Percentiles rank a stretch among this genome's conserved stretches.
Conservation (phyloP, 2,329 filamentous ascomycete species). For the Blumeriella jaapii region DNA sequence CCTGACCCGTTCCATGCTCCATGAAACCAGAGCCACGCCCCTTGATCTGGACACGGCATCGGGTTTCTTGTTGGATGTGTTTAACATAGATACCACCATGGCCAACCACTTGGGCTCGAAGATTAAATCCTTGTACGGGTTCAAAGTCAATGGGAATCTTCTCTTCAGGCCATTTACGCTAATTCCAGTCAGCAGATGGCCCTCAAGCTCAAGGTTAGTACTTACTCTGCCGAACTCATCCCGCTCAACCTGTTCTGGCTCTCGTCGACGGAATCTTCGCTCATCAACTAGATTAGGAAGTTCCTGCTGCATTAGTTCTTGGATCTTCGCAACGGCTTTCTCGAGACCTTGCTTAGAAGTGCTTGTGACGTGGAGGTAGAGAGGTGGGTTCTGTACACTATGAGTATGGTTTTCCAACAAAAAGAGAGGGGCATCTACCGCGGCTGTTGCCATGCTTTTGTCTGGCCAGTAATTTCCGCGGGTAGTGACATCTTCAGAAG, state of each 20-base stretch:
- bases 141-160: constrained; percentile 86
- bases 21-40: constrained; percentile 90
- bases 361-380: constrained; percentile 93
- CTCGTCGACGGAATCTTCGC: constrained; percentile 75
- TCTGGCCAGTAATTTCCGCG: constrained; percentile 94
- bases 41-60: constrained; percentile 96
- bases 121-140: constrained; percentile 85
- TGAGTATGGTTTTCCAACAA: constrained; percentile 10
- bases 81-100: constrained; percentile 93
- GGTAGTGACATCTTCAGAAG: constrained; percentile 89
- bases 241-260: constrained; percentile 69
- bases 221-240: constrained; percentile 82
- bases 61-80: constrained; percentile 91
- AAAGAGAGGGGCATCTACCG: constrained; percentile 45
- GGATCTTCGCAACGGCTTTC: constrained; percentile 73
- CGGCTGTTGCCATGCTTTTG: constrained; percentile 90
- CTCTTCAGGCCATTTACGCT: constrained; percentile 99
- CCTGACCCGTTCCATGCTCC: constrained; percentile 73
- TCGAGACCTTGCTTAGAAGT: constrained; percentile 87
- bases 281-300: constrained; percentile 93
- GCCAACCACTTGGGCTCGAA: constrained; percentile 91
- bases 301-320: constrained; percentile 93
- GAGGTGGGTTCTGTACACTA: constrained; percentile 62
- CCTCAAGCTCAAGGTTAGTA: constrained; percentile 9
- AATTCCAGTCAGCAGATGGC: constrained; percentile 13